Evolutionary conservation across 2,329 filamentous ascomycete species (phyloP).

Genomic region (Pyrenochaeta sp.): DNA sequence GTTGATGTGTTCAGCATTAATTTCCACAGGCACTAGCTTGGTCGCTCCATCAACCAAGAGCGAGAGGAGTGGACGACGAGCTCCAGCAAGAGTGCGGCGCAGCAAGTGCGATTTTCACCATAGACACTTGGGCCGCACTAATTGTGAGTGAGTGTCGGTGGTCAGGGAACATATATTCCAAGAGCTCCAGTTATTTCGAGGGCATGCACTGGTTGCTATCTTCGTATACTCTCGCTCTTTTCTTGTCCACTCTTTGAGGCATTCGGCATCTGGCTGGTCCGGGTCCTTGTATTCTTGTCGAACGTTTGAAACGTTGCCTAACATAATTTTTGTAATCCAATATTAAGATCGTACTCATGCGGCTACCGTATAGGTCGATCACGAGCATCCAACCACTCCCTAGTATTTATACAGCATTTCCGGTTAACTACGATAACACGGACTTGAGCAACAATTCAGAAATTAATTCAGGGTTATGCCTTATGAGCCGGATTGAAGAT

Average conservation of each 20-base stretch:
- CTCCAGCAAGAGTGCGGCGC: slow-evolving; percentile 23
- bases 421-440: slow-evolving; percentile 12
- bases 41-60: slow-evolving; percentile 1
- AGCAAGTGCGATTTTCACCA: slow-evolving; percentile 11
- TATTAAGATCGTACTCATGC: slow-evolving; percentile 25
- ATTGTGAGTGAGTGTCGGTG: neutral
- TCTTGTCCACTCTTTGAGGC: slow-evolving; percentile 9
- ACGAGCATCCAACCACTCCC: slow-evolving; percentile 35
- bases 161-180: slow-evolving; percentile 16
- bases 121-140: slow-evolving; percentile 2
- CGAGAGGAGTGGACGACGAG: slow-evolving; percentile 20
- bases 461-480: slow-evolving; percentile 20
- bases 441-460: slow-evolving; percentile 11
- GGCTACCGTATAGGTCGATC: slow-evolving; percentile 30
- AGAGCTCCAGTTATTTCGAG: slow-evolving; percentile 4
- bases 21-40: slow-evolving; percentile 18
- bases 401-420: slow-evolving; percentile 39
- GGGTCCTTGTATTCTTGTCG: slow-evolving; percentile 3
- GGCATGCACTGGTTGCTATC: slow-evolving; percentile 27
- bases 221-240: slow-evolving; percentile 19
- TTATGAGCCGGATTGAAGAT: slow-evolving; percentile 27
- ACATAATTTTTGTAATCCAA: neutral
- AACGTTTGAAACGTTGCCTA: slow-evolving; percentile 2
- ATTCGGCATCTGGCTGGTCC: slow-evolving; percentile 24
- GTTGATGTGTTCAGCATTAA: slow-evolving; percentile 9